Conservation (phyloP, 1,139 yeast genomes). For the Zygosaccharomyces sapae region DNA sequence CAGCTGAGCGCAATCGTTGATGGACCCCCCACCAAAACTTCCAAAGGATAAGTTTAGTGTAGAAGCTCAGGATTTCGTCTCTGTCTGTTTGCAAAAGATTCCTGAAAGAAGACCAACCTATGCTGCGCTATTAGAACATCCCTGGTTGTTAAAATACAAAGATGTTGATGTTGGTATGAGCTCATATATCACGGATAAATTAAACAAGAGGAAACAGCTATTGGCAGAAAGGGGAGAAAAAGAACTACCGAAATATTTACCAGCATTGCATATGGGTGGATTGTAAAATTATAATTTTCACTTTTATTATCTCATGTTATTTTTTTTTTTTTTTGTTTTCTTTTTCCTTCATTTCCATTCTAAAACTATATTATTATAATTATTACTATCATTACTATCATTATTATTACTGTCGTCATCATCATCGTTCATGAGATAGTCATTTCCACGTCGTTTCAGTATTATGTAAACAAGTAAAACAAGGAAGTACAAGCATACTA, state of each 20-base stretch:
- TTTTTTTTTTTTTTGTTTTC: not conserved
- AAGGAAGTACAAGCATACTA: not conserved
- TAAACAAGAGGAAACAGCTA: slow-evolving; percentile 30
- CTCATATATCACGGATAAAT: slow-evolving; percentile 37
- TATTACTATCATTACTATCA: not conserved
- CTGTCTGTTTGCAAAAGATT: slow-evolving; percentile 71
- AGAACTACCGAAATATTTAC: slow-evolving; percentile 29
- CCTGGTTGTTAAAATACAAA: slow-evolving; percentile 65
- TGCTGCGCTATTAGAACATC: slow-evolving; percentile 65
- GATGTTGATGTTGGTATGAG: slow-evolving; percentile 41
- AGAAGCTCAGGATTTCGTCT: slow-evolving; percentile 81
- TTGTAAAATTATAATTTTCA: slow-evolving; percentile 12
- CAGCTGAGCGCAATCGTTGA: slow-evolving; percentile 95
- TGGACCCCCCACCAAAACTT: slow-evolving; percentile 85
- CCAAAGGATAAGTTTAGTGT: slow-evolving; percentile 54
- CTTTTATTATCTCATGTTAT: not conserved
- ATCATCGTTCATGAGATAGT: not conserved
- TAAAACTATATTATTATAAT: not conserved
- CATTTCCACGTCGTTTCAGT: not conserved
- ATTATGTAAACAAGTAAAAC: not conserved
- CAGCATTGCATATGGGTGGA: slow-evolving; percentile 39
- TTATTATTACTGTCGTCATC: not conserved
- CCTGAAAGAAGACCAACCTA: slow-evolving; percentile 85
- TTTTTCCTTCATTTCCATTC: not conserved
- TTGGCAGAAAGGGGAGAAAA: slow-evolving; percentile 29